phyloP scores from a whole-genome alignment of 441 rosid species.

The Cnidoscolus chayamansa region DNA sequence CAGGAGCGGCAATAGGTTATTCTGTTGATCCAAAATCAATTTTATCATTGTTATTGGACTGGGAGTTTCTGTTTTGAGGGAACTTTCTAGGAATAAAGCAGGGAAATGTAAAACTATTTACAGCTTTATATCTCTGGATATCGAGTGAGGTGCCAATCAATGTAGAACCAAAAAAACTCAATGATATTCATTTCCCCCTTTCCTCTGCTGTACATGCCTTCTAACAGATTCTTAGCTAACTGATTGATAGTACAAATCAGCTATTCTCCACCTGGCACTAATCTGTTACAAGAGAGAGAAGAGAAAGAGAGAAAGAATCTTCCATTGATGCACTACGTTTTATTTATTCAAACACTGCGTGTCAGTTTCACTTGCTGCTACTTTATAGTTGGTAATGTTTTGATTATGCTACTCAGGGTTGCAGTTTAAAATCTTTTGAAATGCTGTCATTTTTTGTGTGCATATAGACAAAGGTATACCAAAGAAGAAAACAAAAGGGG shows the following conservation, averaged over 20 bases:
- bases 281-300: no score
- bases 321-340: no score
- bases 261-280: no score
- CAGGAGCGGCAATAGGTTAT: no score
- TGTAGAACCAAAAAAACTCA: neutral
- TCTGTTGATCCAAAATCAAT: no score
- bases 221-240: no score
- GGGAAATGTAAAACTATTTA: slow-evolving; percentile 11
- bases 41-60: neutral
- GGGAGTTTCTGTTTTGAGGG: neutral
- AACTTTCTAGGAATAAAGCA: slow-evolving; percentile 7
- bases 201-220: no score
- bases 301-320: no score
- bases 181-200: no score
- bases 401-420: neutral
- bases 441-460: neutral
- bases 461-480: neutral
- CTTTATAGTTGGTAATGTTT: neutral
- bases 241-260: no score
- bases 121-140: neutral
- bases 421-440: neutral
- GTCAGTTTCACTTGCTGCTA: neutral
- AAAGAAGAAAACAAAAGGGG: neutral
- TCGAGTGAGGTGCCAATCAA: neutral
- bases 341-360: no score